Evolutionary conservation across 352 stramenopile genomes (phyloP), one percentile per base, ranked within the genome.

Genomic region (Thalassiosira oceanica): DNA sequence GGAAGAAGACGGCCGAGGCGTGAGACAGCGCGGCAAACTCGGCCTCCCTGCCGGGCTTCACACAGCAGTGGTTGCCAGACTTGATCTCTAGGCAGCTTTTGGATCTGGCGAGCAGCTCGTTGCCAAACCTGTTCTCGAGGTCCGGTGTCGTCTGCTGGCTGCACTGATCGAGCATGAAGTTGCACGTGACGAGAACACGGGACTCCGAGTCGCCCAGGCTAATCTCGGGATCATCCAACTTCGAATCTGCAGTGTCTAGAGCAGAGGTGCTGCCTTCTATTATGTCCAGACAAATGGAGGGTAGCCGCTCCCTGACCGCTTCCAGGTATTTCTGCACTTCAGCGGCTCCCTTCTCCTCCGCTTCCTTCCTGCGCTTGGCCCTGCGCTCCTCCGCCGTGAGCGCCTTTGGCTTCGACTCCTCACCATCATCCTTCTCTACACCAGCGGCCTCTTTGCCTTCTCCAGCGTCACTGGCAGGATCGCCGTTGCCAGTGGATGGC

Each of bases 1-100:
- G 48, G 11, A 84, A 78, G 20, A 91, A 66, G 16, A 93, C 64
- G 8, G 90, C 80, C 26, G 74, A 50, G 33, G 74, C 68, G 74
- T 91, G 82, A 20, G 61, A 74, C 28, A 92, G 56, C 7, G 72
- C 55, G 15, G 78, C 60, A 66, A 92, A 84, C 24, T 64, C 75
- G 7, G 33, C 26, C 18, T 88, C 76, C 6, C 49, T 67, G 42
- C 62, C 73, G 18, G 45, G 2, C 56, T 80, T 84, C 4, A 83
- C 73, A 46, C 49, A 61, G 44, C 73, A 83, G 36, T 75, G 62
- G 18, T 63, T 16, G 35, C 35, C 35, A 20, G 41, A 69, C 41
- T 79, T 70, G 13, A 76, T 54, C 21, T 71, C 24, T 10, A 77
- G 53, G 2, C 84, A 57, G 2, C 58, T 51, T 39, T 75, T 76